Conservation (phyloP, 495 filamentous ascomycete genomes). For the Extremus antarcticus region DNA sequence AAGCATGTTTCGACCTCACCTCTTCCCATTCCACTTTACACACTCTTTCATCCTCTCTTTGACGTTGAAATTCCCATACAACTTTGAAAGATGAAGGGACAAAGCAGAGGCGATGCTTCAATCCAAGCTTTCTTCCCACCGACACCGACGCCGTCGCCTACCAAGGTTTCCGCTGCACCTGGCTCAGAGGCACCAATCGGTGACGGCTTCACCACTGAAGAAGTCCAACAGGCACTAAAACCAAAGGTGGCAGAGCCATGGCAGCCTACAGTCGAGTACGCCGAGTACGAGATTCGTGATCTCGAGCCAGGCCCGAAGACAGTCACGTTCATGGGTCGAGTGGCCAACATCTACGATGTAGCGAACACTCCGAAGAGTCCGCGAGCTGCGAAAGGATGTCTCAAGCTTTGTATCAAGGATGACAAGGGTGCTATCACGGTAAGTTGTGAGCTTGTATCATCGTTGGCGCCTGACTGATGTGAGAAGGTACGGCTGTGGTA, state of each 20-base stretch:
- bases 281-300: conserved; percentile 38
- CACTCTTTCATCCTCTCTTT: neutral
- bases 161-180: neutral
- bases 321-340: conserved; percentile 45
- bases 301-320: conserved; percentile 42
- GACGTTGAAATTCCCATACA: too few relatives aligned
- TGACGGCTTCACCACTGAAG: conserved; percentile 43
- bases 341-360: conserved; percentile 45
- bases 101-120: conserved; percentile 11
- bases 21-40: neutral
- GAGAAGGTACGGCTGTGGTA: conserved; percentile 31
- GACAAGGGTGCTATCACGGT: conserved; percentile 47
- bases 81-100: neutral
- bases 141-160: conserved; percentile 6
- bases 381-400: conserved; percentile 36
- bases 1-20: neutral
- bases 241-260: conserved; percentile 37
- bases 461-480: neutral
- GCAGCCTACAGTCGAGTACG: conserved; percentile 45
- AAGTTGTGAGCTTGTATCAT: neutral
- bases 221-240: conserved; percentile 33
- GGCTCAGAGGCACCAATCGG: conserved; percentile 20
- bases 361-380: conserved; percentile 30
- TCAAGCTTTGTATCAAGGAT: conserved; percentile 48
- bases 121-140: conserved; percentile 20